These are phyloP conservation scores for Wickerhamomyces strasburgensis DNA, from an alignment of 805 yeast species.

Conservation along the genomic window DNA sequence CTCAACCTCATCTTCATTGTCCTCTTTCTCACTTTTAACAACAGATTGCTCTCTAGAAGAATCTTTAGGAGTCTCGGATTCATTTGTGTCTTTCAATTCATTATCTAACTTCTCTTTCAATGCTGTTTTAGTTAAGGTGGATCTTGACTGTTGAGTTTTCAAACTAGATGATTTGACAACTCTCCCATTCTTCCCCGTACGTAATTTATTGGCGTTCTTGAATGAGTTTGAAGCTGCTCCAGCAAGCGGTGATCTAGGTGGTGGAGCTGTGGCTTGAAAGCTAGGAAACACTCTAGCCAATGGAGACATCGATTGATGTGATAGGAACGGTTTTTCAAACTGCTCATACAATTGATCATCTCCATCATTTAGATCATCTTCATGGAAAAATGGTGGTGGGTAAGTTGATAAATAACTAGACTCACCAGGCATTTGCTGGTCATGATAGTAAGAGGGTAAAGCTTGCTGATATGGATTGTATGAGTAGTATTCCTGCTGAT, in stretches of 20 bases:
- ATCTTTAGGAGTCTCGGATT: not conserved
- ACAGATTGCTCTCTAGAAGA: too few relatives aligned
- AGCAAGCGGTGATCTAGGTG: constrained; percentile 6
- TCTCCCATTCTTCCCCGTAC: constrained; percentile 2
- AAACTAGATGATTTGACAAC: constrained; percentile 1
- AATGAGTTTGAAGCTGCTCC: constrained; percentile 10
- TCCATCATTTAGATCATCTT: constrained; percentile 7
- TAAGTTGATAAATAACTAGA: not conserved
- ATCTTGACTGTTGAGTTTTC: not conserved
- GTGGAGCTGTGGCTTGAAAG: constrained; percentile 27
- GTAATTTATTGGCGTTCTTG: constrained; percentile 7
- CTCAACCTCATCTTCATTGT: constrained; percentile 7
- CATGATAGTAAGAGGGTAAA: not conserved
- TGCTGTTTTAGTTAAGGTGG: not conserved
- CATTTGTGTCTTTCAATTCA: not conserved
- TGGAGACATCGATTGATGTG: constrained; percentile 16
- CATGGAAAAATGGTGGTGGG: constrained; percentile 7
- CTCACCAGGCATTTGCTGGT: not conserved
- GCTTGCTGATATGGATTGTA: not conserved
- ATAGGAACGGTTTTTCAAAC: constrained; percentile 4
- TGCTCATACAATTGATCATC: constrained; percentile 12
- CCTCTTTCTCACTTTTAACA: not conserved
- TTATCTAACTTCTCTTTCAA: not conserved
- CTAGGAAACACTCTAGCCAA: constrained; percentile 23
- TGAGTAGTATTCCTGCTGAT: constrained; percentile 5